Evolutionary conservation across 2,329 filamentous ascomycete genomes (phyloP).

Genomic region (Arthrinium puccinioides): DNA sequence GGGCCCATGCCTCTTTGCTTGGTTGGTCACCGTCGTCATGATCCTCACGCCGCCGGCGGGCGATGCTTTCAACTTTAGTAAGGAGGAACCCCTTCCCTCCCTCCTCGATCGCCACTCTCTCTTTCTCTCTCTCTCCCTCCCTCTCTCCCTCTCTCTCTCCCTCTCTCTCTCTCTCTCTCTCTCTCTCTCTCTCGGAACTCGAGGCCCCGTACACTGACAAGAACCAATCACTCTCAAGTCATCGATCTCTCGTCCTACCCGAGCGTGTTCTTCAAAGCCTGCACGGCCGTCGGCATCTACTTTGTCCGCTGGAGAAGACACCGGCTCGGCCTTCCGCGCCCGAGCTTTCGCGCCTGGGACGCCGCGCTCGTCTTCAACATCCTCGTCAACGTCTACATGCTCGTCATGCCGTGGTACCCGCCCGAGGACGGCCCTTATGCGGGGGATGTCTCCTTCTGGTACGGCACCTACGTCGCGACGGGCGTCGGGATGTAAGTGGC

Average conservation of each 20-base stretch:
- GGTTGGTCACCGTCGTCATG: slow-evolving; percentile 50
- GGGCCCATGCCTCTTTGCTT: slow-evolving; percentile 52
- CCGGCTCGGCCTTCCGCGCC: slow-evolving; percentile 16
- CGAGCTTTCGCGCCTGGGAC: slow-evolving; percentile 38
- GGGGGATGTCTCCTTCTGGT: slow-evolving; percentile 51
- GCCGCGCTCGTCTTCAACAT: slow-evolving; percentile 38
- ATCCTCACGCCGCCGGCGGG: slow-evolving; percentile 54
- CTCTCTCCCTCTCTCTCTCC: too few relatives aligned
- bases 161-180: too few relatives aligned
- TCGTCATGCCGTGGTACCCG: slow-evolving; percentile 50
- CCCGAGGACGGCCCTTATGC: slow-evolving; percentile 37
- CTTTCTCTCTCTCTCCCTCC: neutral
- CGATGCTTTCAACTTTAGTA: slow-evolving; percentile 57
- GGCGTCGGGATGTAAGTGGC: slow-evolving; percentile 37
- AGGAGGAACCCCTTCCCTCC: too few relatives aligned
- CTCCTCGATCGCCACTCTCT: too few relatives aligned
- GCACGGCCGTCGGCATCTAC: slow-evolving; percentile 3
- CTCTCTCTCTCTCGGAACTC: too few relatives aligned
- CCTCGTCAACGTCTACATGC: slow-evolving; percentile 36
- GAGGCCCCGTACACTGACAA: too few relatives aligned
- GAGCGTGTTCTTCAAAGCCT: slow-evolving; percentile 1
- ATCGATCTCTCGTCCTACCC: slow-evolving; percentile 5
- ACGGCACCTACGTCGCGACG: slow-evolving; percentile 45
- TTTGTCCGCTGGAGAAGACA: slow-evolving; percentile 4
- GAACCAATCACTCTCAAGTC: neutral